phyloP scores from a whole-genome alignment of 345 rosid genomes.

The Brassica nigra region DNA sequence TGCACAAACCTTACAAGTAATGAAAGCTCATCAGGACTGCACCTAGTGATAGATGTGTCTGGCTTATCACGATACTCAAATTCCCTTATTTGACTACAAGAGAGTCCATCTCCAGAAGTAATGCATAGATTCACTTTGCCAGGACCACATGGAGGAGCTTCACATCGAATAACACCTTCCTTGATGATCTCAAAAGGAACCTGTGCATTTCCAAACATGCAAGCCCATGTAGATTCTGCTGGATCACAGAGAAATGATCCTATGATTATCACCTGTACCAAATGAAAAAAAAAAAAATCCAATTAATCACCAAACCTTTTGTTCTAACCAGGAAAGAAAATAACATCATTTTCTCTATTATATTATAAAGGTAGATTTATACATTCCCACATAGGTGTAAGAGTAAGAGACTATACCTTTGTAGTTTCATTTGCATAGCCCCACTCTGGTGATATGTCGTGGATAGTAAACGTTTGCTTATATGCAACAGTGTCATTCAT shows the following conservation, averaged over 20 bases:
- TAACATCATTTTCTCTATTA: too few relatives aligned
- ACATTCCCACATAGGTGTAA: too few relatives aligned
- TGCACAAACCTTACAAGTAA: slow-evolving; percentile 71
- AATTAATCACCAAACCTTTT: slow-evolving; percentile 14
- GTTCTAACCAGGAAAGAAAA: neutral
- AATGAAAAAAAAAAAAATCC: neutral
- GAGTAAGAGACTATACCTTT: slow-evolving; percentile 55
- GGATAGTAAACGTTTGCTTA: slow-evolving; percentile 69
- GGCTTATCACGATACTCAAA: slow-evolving; percentile 67
- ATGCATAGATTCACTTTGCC: slow-evolving; percentile 80
- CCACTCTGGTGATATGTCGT: slow-evolving; percentile 86
- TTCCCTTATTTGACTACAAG: slow-evolving; percentile 75
- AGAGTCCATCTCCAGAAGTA: slow-evolving; percentile 65
- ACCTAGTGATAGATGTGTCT: slow-evolving; percentile 1
- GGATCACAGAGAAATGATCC: slow-evolving; percentile 92
- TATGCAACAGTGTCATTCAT: slow-evolving; percentile 52
- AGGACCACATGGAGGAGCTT: slow-evolving; percentile 72
- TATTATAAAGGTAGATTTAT: neutral
- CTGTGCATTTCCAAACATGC: slow-evolving; percentile 87
- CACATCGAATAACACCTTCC: slow-evolving; percentile 74
- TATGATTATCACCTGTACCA: slow-evolving; percentile 80
- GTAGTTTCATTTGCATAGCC: slow-evolving; percentile 73
- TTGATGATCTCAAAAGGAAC: slow-evolving; percentile 83
- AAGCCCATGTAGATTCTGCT: slow-evolving; percentile 70
- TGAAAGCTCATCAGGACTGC: slow-evolving; percentile 54